Conservation (phyloP, 2,329 filamentous ascomycete genomes). For the Venturia oleaginea region DNA sequence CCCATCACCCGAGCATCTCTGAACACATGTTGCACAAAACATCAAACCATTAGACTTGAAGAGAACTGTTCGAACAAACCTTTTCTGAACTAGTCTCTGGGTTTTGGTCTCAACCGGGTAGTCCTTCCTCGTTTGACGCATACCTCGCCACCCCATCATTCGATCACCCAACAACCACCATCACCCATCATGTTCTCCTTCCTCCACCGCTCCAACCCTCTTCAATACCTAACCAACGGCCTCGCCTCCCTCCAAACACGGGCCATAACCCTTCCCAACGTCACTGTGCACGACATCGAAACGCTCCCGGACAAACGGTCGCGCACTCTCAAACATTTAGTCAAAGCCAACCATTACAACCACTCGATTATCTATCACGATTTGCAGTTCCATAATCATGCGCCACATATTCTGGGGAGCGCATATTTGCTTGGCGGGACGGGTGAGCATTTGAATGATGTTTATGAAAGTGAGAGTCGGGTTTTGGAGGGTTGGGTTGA, state of each 20-base stretch:
- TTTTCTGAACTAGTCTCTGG: too few species aligned
- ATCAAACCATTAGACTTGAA: too few species aligned
- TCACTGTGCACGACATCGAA: conserved; percentile 72
- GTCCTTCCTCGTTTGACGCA: neutral
- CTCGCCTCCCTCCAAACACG: neutral
- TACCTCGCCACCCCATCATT: neutral
- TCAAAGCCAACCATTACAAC: conserved; percentile 88
- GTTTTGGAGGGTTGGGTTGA: conserved; percentile 71
- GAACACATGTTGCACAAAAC: neutral
- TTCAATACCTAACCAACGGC: neutral
- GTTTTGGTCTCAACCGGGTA: neutral
- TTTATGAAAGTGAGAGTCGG: conserved; percentile 71
- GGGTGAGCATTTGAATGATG: conserved; percentile 60
- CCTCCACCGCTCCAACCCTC: neutral
- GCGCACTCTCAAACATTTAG: conserved; percentile 77
- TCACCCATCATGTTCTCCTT: conserved; percentile 2
- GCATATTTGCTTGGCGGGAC: conserved; percentile 77
- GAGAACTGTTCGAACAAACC: neutral
- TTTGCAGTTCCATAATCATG: conserved; percentile 70
- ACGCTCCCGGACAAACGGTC: conserved; percentile 68
- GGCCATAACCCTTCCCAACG: conserved; percentile 49
- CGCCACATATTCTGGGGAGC: conserved; percentile 69
- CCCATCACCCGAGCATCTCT: neutral
- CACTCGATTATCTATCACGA: conserved; percentile 74
- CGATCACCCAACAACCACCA: neutral